Evolutionary conservation across 768 basidiomycete species (phyloP), one percentile per base, ranked within the genome.

Genomic region (Serendipita sp.): DNA sequence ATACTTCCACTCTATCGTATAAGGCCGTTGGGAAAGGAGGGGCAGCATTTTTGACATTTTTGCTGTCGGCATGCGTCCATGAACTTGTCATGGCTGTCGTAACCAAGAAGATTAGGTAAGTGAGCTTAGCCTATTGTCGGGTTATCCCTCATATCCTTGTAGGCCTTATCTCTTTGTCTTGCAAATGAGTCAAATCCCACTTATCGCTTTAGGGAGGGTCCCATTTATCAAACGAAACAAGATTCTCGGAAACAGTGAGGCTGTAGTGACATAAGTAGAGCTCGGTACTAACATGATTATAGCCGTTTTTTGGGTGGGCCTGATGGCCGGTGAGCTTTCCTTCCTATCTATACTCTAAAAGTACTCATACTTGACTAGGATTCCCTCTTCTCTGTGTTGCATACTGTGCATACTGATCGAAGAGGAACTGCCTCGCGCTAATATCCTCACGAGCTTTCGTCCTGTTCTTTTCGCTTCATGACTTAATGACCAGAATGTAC

Each of bases 71-170:
- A 0, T 81, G 81, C 63, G 87, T 85, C 37, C 95, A 99, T 70
- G 96, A 98, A 72, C 78, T 99, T 35, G 93, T 98, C 65, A 99
- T 99, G 96, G 84, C 86, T 2, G 81, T 98, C 64, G 95, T 97
- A 13, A 93, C 91, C 24, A 83, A 88, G 71, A 99, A 99, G 78
- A 80, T 98, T 66, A 78, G 88, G 89, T 87, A 67, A 34, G 84
- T 73, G n/a, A 5, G 48, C 2, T n/a, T 34, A 53, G 4, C 47
- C 48, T 11, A 18, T 47, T 46, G 3, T n/a, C 65, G 13, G 44
- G 62, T 35, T 54, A 32, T 62, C 58, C 44, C 0, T 4, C 44
- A 48, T 64, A 18, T 28, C 3, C 41, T n/a, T 13, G 30, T 44
- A 89, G 94, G 70, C 81, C 92, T 75, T 96, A 95, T 72, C 78